Evolutionary conservation across 257 asterid species (phyloP).

Genomic region (Solanum sitiens): DNA sequence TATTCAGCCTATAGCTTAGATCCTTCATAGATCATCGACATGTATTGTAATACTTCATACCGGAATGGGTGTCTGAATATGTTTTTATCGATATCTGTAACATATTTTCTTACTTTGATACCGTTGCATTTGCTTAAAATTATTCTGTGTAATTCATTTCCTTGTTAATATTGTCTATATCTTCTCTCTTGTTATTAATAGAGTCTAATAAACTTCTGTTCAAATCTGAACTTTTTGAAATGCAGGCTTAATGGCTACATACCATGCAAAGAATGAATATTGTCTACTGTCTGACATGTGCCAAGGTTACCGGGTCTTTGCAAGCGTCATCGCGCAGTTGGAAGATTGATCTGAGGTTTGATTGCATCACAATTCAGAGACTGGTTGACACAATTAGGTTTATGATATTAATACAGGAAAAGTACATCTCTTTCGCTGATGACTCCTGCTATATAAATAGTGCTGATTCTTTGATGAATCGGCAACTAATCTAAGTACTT

Average conservation of each 20-base stretch:
- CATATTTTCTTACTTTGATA: neutral
- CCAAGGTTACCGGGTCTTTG: constrained; percentile 82
- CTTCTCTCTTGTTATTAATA: neutral
- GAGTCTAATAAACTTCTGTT: neutral
- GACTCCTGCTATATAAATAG: neutral
- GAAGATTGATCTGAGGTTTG: constrained; percentile 38
- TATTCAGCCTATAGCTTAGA: neutral
- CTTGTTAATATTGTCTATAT: neutral
- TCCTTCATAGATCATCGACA: neutral
- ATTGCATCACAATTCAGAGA: neutral
- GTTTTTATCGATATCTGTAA: neutral
- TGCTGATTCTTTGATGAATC: neutral
- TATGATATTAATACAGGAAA: neutral
- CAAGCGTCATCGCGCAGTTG: constrained; percentile 61
- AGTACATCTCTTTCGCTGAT: neutral
- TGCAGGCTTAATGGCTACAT: constrained; percentile 94
- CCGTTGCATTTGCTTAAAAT: neutral
- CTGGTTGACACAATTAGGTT: neutral
- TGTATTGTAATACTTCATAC: neutral
- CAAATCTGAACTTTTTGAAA: neutral
- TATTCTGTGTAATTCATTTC: neutral
- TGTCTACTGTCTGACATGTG: constrained; percentile 92
- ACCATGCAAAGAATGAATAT: constrained; percentile 93
- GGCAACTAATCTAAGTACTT: neutral
- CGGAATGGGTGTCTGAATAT: neutral